phyloP scores from a whole-genome alignment of 805 yeast genomes.

The Soucietia sequanensis region DNA sequence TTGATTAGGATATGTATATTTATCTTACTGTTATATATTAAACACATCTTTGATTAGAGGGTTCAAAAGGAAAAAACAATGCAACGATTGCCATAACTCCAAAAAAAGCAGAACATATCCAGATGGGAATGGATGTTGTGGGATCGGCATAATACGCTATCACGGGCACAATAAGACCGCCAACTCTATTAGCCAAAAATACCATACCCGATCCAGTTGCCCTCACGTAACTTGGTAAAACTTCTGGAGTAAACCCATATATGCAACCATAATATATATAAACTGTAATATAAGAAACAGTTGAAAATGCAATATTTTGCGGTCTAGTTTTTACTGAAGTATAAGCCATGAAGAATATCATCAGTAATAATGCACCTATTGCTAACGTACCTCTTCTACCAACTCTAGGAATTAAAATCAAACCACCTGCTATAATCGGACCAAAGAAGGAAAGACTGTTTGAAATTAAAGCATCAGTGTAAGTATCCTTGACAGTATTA shows the following conservation, averaged over 20 bases:
- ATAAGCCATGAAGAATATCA: constrained; percentile 59
- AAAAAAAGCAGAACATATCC: constrained; percentile 58
- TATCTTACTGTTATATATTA: constrained; percentile 9
- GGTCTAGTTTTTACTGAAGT: constrained; percentile 55
- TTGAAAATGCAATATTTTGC: constrained; percentile 43
- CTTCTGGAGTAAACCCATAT: constrained; percentile 40
- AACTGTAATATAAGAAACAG: constrained; percentile 47
- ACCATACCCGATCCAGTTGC: constrained; percentile 57
- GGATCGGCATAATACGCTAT: constrained; percentile 54
- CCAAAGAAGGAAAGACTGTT: constrained; percentile 28
- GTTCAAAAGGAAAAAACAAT: constrained; percentile 28
- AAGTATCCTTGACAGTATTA: constrained; percentile 20
- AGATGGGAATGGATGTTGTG: constrained; percentile 57
- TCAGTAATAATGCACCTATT: constrained; percentile 51
- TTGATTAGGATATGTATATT: constrained; percentile 35
- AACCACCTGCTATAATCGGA: constrained; percentile 27
- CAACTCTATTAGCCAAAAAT: constrained; percentile 51
- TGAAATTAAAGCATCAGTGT: constrained; percentile 27
- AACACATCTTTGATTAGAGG: constrained; percentile 17
- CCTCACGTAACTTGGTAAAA: constrained; percentile 32
- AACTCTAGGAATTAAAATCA: constrained; percentile 22
- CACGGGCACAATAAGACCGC: constrained; percentile 59
- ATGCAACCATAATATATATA: constrained; percentile 35
- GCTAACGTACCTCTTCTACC: constrained; percentile 61
- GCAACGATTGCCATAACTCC: constrained; percentile 41